These are phyloP conservation scores for Alternaria sp. DNA, from an alignment of 2,329 filamentous ascomycete species.

Conservation along the genomic window DNA sequence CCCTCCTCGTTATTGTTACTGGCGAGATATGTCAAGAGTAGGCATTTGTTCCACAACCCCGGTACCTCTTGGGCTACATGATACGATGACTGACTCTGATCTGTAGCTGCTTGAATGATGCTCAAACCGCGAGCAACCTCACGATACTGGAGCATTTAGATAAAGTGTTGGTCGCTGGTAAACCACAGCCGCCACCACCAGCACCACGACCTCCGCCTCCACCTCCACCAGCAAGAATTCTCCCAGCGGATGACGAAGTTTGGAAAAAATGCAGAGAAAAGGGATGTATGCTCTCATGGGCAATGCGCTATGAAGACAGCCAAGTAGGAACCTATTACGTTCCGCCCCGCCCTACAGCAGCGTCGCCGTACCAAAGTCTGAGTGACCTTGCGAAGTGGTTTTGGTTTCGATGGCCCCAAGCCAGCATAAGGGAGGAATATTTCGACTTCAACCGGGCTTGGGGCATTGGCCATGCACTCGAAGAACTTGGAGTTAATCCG, in stretches of 20 bases:
- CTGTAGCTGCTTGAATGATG: not conserved
- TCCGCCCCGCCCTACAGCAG: constrained; percentile 15
- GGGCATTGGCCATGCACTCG: constrained; percentile 24
- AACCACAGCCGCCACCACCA: not conserved
- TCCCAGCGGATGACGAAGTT: constrained; percentile 16
- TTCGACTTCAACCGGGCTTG: constrained; percentile 22
- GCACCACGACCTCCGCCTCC: constrained; percentile 1
- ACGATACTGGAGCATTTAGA: not conserved
- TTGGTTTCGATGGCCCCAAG: constrained; percentile 17
- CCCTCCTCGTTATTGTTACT: not conserved
- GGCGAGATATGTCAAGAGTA: constrained; percentile 2
- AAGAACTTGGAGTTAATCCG: constrained; percentile 20
- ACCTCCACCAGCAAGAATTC: constrained; percentile 16
- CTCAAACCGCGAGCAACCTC: not conserved
- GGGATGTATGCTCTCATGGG: constrained; percentile 22
- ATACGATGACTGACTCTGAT: not conserved
- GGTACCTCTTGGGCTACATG: not conserved
- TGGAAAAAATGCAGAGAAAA: constrained; percentile 20
- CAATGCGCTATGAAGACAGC: constrained; percentile 19
- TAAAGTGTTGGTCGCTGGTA: not conserved
- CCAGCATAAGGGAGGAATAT: constrained; percentile 2
- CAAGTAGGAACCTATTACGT: constrained; percentile 16
- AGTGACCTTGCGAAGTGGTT: constrained; percentile 18
- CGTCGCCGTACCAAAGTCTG: constrained; percentile 10
- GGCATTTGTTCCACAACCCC: not conserved